phyloP scores from a whole-genome alignment of 2,329 filamentous ascomycete genomes.

The Fusarium sp. region DNA sequence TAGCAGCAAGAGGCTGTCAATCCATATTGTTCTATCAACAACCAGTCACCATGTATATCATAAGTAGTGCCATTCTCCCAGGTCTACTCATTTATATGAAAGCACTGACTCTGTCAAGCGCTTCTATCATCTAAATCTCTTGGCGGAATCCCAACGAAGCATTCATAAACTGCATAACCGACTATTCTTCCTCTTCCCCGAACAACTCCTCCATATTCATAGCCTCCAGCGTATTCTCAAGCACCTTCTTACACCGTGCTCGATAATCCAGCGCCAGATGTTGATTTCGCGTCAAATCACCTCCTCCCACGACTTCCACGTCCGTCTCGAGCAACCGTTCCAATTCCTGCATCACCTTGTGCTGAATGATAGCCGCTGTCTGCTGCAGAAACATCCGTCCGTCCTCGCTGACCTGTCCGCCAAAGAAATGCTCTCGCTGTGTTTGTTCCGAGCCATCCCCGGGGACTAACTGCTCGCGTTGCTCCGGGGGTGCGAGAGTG shows the following conservation, averaged over 20 bases:
- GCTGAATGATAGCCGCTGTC: conserved; percentile 59
- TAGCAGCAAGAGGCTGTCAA: no score
- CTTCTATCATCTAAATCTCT: conserved; percentile 55
- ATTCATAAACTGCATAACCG: conserved; percentile 1
- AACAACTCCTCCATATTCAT: conserved; percentile 55
- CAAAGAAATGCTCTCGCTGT: conserved; percentile 51
- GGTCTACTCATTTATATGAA: no score
- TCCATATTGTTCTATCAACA: no score
- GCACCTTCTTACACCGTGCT: conserved; percentile 63
- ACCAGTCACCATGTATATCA: no score
- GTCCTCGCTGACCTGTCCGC: conserved; percentile 51
- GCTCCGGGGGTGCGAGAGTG: conserved; percentile 56
- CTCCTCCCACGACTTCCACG: conserved; percentile 59
- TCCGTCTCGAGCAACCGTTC: conserved; percentile 65
- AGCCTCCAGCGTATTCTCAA: conserved; percentile 62
- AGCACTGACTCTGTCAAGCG: no score
- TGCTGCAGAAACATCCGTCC: conserved; percentile 53
- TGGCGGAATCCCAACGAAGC: conserved; percentile 54
- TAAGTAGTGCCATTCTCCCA: no score
- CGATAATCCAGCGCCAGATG: conserved; percentile 66
- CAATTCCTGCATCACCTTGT: conserved; percentile 61
- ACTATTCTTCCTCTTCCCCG: conserved; percentile 37
- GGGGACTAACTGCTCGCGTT: conserved; percentile 50
- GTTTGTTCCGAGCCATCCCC: conserved; percentile 51
- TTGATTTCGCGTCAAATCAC: conserved; percentile 63